These are phyloP conservation scores for Amanita muscaria DNA, from an alignment of 768 basidiomycete species.

Conservation along the genomic window DNA sequence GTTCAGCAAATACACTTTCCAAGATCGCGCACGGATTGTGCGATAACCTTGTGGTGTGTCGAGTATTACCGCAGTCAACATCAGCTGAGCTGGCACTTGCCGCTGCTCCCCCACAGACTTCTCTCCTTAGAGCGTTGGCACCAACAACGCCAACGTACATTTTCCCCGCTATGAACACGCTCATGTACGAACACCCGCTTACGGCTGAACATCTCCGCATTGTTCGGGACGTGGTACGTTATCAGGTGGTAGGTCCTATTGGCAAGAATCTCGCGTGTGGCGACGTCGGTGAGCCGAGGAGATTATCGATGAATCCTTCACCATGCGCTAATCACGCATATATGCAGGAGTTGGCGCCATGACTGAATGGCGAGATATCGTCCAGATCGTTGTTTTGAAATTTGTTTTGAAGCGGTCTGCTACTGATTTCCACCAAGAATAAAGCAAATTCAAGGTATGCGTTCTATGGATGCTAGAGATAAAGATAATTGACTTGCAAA, in stretches of 20 bases:
- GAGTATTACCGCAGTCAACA: neutral
- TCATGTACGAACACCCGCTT: constrained; percentile 94
- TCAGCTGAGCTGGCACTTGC: neutral
- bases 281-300: constrained; percentile 61
- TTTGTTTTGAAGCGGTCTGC: constrained; percentile 28
- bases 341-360: constrained; percentile 85
- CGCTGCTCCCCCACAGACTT: constrained; percentile 50
- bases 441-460: neutral
- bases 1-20: constrained; percentile 92
- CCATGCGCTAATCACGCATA: neutral
- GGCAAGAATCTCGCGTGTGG: constrained; percentile 88
- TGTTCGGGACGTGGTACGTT: constrained; percentile 67
- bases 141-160: constrained; percentile 82
- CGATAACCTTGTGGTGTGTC: constrained; percentile 80
- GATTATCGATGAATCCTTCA: neutral
- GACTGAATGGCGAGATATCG: constrained; percentile 93
- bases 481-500: neutral
- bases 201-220: constrained; percentile 76
- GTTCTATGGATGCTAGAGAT: too few relatives aligned
- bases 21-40: constrained; percentile 87
- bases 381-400: constrained; percentile 54
- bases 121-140: constrained; percentile 75
- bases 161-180: constrained; percentile 98
- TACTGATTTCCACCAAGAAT: constrained; percentile 12
- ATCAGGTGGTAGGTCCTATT: constrained; percentile 79